phyloP scores from a whole-genome alignment of 371 early-diverging fungal species.

The Massospora cicadina region DNA sequence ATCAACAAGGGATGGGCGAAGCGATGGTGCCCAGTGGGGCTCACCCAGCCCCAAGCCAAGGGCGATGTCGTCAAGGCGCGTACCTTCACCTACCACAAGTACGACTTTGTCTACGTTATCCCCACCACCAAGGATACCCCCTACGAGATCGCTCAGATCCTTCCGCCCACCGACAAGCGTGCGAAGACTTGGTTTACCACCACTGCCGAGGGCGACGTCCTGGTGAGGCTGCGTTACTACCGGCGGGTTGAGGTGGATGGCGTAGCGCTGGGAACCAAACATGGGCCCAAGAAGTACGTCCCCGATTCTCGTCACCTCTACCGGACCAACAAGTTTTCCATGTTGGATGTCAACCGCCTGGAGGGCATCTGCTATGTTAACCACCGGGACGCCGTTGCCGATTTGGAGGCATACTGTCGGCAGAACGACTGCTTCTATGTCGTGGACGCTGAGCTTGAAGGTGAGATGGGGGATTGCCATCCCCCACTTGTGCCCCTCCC shows the following conservation, averaged over 20 bases:
- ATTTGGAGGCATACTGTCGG: conserved; percentile 22
- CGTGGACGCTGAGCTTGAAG: conserved; percentile 10
- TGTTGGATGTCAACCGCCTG: conserved; percentile 14
- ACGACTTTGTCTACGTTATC: conserved; percentile 24
- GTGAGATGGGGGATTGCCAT: neutral
- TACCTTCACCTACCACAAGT: conserved; percentile 21
- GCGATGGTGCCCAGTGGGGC: conserved; percentile 16
- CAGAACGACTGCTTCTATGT: conserved; percentile 23
- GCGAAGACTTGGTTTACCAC: neutral
- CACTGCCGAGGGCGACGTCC: neutral
- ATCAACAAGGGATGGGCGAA: conserved; percentile 1
- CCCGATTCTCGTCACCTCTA: conserved; percentile 22
- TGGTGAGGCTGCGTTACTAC: neutral
- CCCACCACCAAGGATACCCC: conserved; percentile 19
- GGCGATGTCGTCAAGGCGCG: conserved; percentile 14
- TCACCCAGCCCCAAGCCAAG: conserved; percentile 22
- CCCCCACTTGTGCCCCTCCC: neutral
- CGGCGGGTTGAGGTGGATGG: conserved; percentile 9
- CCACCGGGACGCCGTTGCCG: conserved; percentile 17
- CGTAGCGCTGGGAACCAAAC: conserved; percentile 6
- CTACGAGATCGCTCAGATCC: conserved; percentile 26
- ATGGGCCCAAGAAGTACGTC: neutral
- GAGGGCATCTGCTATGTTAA: conserved; percentile 32
- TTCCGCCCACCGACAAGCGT: conserved; percentile 11
- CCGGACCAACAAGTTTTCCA: conserved; percentile 15